Evolutionary conservation across 2,329 filamentous ascomycete species (phyloP), one percentile per base, ranked within the genome.

Genomic region (Sclerotinia borealis): DNA sequence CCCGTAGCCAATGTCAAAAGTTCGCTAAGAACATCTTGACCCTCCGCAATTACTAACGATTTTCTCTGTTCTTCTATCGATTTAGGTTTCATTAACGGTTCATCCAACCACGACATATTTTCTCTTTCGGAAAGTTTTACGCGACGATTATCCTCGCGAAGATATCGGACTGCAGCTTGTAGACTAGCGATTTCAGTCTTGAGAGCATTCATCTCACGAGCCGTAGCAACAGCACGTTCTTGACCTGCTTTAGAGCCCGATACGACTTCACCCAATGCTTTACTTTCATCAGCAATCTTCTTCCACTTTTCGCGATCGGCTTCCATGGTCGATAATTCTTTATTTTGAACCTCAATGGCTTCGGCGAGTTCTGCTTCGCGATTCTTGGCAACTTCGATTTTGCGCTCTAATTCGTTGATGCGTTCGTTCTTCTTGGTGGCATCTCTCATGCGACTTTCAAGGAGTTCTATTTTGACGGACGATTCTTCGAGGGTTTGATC

Each of bases 381-480:
- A 64, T 80, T 76, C 66, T 81, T 80, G 31, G 83, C 79, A 22
- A 80, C 77, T 55, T 81, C 80, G 29, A 90, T 79, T 69, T 81
- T 78, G 39, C 77, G 77, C 74, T 91, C 88, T 15, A 92, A 80
- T 61, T 86, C 85, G 25, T 80, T 79, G 68, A 92, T 90, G 59
- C 82, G 83, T 58, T 86, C 85, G 17, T 90, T 85, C 76, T 93
- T 93, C 73, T 89, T 86, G 68, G 87, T 86, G 7, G 91, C 90
- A 72, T 96, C 92, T 64, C 88, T 86, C 87, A 95, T 93, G 63
- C 91, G 84, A 9, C 91, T 90, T 75, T 96, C 91, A 43, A 98
- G 85, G 47, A 95, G 91, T 76, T 97, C 93, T 69, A 97, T 96
- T 76, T 95, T 93, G 69, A 97, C 89, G n/a, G 88, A 85, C 29